Evolutionary conservation across 1,284 basidiomycete species (phyloP), one percentile per base, ranked within the genome.

Genomic region (Coriolopsis trogii): DNA sequence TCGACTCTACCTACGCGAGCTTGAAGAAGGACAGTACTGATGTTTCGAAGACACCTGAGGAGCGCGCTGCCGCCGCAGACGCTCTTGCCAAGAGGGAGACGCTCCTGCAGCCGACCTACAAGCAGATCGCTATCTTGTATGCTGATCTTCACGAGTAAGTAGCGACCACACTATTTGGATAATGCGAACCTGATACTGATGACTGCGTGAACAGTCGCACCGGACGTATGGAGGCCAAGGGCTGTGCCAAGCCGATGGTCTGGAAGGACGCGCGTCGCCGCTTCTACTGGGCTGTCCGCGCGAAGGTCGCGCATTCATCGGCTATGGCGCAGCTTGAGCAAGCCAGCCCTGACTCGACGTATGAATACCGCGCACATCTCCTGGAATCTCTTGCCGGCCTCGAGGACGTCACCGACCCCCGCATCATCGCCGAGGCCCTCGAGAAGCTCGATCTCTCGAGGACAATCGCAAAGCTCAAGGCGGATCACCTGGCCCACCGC

Each of bases 191-290:
- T n/a, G 9, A 13, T 21, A 34, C 41, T 53, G 33, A 53, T 66
- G 60, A 58, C 46, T 21, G 20, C 23, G 48, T 42, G 57, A 54
- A 57, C 63, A 96, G 95, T 73, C 91, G 94, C 50, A 83, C 88
- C 38, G 95, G 95, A 53, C 92, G 96, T 55, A 98, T 99, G 96
- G 92, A 97, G 74, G 95, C 95, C 24, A 98, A 98, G 74, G 95
- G 94, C 16, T 97, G 90, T 67, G 95, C 89, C 38, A 90, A 82
- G 65, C 80, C 84, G 26, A 84, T 82, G 52, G 83, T 87, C 51
- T 97, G 95, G 95, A 89, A 89, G 69, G 83, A 93, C 57, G 87
- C 95, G 41, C 88, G 96, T 57, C 82, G 93, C 58, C 85, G 89
- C 70, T 98, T 99, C 83, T 99, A 98, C 79, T 96, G 93, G 94